These are phyloP conservation scores for Fraxinus platypoda DNA, from an alignment of 305 asterid species.

Conservation along the genomic window DNA sequence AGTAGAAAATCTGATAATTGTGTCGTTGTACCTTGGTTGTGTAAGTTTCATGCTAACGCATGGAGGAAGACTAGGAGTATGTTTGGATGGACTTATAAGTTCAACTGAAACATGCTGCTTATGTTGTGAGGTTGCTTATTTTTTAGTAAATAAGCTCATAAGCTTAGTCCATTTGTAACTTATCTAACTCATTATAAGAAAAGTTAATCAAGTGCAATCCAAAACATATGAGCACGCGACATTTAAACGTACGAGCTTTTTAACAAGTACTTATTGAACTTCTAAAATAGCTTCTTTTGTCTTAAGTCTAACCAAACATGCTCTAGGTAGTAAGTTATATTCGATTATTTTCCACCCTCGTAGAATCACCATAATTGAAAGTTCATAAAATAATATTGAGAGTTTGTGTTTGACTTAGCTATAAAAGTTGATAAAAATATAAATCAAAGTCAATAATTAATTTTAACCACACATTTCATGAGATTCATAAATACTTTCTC, in stretches of 20 bases:
- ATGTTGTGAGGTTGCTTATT: neutral
- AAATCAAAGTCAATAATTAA: no score
- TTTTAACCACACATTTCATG: no score
- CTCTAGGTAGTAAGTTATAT: neutral
- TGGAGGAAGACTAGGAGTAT: neutral
- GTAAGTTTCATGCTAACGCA: neutral
- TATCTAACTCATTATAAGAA: neutral
- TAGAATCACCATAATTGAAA: neutral
- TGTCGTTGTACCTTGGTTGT: no score
- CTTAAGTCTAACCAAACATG: neutral
- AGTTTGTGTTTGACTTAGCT: neutral
- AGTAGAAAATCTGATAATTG: neutral
- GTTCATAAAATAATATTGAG: neutral
- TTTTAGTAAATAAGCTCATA: neutral
- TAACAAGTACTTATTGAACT: no score
- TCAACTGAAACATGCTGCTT: neutral
- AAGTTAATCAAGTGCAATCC: neutral
- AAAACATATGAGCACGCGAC: neutral
- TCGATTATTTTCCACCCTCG: neutral
- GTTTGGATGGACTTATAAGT: neutral
- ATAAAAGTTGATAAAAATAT: neutral
- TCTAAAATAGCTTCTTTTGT: neutral
- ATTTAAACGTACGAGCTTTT: no score
- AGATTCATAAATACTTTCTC: neutral
- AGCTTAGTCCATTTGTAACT: neutral